Evolutionary conservation across 2,329 filamentous ascomycete genomes (phyloP).

Genomic region (Sporothrix variecibatus): DNA sequence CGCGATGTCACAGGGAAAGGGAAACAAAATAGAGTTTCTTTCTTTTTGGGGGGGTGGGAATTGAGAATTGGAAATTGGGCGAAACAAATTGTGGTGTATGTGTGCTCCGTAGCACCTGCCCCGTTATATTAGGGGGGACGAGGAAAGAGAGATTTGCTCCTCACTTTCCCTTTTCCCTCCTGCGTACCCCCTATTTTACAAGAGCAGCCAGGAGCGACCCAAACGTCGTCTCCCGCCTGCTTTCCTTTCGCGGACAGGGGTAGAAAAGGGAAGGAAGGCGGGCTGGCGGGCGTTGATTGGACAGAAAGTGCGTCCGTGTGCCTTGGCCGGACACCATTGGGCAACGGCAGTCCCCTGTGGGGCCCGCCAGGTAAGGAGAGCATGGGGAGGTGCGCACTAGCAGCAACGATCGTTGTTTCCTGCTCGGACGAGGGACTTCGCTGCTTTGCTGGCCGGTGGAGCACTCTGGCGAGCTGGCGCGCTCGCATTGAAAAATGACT

Average conservation of each 20-base stretch:
- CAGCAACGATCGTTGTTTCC: conserved; percentile 22
- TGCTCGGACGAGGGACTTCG: neutral
- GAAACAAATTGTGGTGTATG: conserved; percentile 28
- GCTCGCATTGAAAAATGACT: conserved; percentile 10
- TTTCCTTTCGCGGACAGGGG: conserved; percentile 27
- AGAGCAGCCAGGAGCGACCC: conserved; percentile 23
- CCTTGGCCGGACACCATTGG: conserved; percentile 23
- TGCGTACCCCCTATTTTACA: conserved; percentile 26
- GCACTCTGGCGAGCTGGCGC: neutral
- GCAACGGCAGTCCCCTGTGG: conserved; percentile 19
- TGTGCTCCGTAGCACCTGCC: conserved; percentile 23
- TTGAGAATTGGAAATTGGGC: conserved; percentile 27
- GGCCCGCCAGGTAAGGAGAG: conserved; percentile 15
- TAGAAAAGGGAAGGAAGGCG: conserved; percentile 27
- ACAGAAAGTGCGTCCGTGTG: conserved; percentile 12
- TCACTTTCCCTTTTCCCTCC: conserved; percentile 17
- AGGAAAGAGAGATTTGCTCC: conserved; percentile 24
- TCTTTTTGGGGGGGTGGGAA: conserved; percentile 19
- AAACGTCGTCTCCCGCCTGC: conserved; percentile 11
- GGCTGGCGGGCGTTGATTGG: conserved; percentile 22
- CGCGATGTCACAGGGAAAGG: conserved; percentile 25
- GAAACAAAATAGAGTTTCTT: conserved; percentile 26
- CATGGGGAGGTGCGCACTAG: conserved; percentile 25
- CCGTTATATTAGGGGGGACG: conserved; percentile 25
- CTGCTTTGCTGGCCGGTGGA: neutral